These are phyloP conservation scores for Parmelia sp. DNA, from an alignment of 495 filamentous ascomycete genomes.

Conservation along the genomic window DNA sequence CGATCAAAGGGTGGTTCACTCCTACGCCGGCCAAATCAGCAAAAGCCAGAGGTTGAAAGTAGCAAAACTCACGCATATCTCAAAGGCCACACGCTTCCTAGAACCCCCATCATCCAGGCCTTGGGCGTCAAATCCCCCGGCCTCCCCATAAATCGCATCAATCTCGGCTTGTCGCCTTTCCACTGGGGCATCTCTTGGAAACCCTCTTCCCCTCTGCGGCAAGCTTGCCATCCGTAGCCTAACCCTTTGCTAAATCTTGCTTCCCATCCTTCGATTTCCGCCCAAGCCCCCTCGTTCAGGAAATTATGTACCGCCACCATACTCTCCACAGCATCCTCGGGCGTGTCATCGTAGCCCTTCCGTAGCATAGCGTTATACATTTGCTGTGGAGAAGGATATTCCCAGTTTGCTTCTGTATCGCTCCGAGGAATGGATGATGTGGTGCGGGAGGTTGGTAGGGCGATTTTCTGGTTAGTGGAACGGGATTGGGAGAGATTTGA, in stretches of 20 bases:
- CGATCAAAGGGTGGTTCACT: conserved; percentile 90
- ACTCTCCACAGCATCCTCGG: conserved; percentile 83
- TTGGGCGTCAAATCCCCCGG: conserved; percentile 88
- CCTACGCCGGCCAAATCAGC: conserved; percentile 35
- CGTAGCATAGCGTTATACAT: conserved; percentile 98
- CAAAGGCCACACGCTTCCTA: conserved; percentile 72
- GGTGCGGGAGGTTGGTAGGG: conserved; percentile 71
- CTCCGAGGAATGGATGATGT: conserved; percentile 81
- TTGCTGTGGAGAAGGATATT: conserved; percentile 96
- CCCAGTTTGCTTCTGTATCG: conserved; percentile 71
- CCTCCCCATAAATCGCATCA: conserved; percentile 81
- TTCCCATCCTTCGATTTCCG: conserved; percentile 90
- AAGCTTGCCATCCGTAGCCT: conserved; percentile 63
- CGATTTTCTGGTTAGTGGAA: conserved; percentile 61
- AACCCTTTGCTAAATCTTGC: conserved; percentile 69
- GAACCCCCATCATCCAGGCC: conserved; percentile 67
- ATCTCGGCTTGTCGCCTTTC: conserved; percentile 51
- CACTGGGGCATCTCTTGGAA: conserved; percentile 33
- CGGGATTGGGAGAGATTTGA: conserved; percentile 70
- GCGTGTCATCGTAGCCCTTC: conserved; percentile 92
- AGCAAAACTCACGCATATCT: conserved; percentile 57
- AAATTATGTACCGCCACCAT: conserved; percentile 99
- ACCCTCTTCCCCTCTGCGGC: conserved; percentile 64
- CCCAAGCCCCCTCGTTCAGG: conserved; percentile 94
- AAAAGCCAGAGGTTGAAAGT: neutral